Conservation (phyloP, 345 rosid genomes). For the Turnera subulata region DNA sequence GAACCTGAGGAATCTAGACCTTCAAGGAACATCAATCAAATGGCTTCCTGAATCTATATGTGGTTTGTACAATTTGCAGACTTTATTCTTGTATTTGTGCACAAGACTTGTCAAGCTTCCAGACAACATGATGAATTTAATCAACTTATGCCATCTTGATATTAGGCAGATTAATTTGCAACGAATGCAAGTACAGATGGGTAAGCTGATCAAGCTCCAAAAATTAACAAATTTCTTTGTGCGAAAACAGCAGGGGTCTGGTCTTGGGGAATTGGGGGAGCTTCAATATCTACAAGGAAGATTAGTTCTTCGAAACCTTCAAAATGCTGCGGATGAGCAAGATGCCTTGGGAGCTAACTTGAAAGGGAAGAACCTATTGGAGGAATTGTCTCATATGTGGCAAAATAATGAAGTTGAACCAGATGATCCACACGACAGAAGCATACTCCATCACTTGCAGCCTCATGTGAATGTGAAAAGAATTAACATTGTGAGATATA, state of each 20-base stretch:
- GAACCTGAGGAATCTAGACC: not conserved
- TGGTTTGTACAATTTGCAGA: too few relatives aligned
- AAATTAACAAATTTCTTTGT: constrained; percentile 4
- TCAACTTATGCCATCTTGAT: too few relatives aligned
- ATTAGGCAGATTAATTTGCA: not conserved
- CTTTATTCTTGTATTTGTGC: not conserved
- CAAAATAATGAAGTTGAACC: not conserved
- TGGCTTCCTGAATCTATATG: not conserved
- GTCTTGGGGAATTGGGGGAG: constrained; percentile 2
- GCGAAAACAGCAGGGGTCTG: not conserved
- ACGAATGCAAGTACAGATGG: constrained; percentile 5
- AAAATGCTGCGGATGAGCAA: too few relatives aligned
- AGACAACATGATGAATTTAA: not conserved
- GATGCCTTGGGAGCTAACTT: not conserved
- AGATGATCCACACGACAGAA: not conserved
- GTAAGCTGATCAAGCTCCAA: not conserved
- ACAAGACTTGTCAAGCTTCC: not conserved
- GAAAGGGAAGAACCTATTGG: not conserved
- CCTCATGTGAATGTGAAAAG: not conserved
- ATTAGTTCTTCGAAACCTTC: too few relatives aligned
- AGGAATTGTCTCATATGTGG: not conserved
- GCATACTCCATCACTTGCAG: not conserved
- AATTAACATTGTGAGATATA: not conserved
- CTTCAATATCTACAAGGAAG: too few relatives aligned
- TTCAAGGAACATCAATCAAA: not conserved